A percentile compares a stretch with the other conserved stretches of the same genome.
Conservation (phyloP, 164 flowering plant species). For the Buxus sempervirens region DNA sequence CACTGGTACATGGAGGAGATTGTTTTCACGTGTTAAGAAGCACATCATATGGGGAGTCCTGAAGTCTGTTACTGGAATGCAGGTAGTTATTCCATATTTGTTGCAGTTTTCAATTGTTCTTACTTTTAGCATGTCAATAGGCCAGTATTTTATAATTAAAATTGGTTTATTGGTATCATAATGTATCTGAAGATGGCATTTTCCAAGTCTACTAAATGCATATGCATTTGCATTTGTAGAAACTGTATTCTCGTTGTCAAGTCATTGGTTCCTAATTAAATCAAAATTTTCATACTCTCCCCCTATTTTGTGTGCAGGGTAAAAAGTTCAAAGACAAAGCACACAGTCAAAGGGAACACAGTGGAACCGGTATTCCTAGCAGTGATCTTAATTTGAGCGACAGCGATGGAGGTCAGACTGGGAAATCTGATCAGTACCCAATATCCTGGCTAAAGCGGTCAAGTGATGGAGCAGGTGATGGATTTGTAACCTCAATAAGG, state of each 20-base stretch:
- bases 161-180: not conserved
- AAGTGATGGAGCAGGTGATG: conserved; percentile 94
- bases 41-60: conserved; percentile 98
- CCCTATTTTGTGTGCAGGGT: conserved; percentile 46
- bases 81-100: conserved; percentile 39
- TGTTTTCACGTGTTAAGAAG: conserved; percentile 93
- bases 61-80: conserved; percentile 99
- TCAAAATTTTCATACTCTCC: not conserved
- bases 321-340: conserved; percentile 94
- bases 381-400: conserved; percentile 76
- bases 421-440: conserved; percentile 61
- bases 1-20: conserved; percentile 93
- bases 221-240: not conserved
- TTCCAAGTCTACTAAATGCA: not conserved
- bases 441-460: conserved; percentile 64
- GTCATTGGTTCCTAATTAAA: not conserved
- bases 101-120: not conserved
- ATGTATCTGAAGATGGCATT: not conserved
- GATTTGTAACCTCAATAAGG: conserved; percentile 90
- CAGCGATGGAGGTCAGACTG: conserved; percentile 69
- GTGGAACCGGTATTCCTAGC: conserved; percentile 46
- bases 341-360: conserved; percentile 55
- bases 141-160: too few species aligned
- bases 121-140: too few species aligned
- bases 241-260: not conserved